Conservation (phyloP, 1,139 yeast species). For the Debaryomyces sp. region DNA sequence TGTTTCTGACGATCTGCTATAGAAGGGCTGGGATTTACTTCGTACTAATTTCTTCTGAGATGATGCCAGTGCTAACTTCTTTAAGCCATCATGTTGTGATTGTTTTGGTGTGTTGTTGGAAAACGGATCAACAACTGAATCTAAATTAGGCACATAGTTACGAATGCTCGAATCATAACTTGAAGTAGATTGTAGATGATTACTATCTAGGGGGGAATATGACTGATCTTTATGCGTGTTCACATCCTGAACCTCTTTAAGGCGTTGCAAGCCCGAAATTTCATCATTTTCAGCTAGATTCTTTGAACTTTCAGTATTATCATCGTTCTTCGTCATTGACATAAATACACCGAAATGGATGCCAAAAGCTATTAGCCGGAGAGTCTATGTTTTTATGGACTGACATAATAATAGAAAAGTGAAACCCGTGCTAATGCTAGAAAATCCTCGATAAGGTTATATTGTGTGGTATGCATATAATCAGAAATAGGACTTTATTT, state of each 20-base stretch:
- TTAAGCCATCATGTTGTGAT: background rate
- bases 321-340: conserved; percentile 2
- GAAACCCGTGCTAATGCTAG: background rate
- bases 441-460: background rate
- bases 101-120: background rate
- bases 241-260: background rate
- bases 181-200: background rate
- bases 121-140: background rate
- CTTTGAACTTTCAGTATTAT: background rate
- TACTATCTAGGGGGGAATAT: background rate
- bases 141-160: background rate
- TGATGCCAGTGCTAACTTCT: background rate
- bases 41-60: background rate
- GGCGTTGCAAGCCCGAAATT: conserved; percentile 5
- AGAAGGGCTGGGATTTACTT: conserved; percentile 4
- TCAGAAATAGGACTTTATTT: background rate
- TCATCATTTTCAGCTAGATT: conserved; percentile 5
- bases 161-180: background rate
- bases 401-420: background rate
- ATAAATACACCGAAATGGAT: background rate
- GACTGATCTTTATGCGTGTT: background rate
- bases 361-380: background rate
- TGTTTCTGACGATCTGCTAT: conserved; percentile 15
- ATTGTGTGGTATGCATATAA: background rate
- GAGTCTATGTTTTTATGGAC: background rate